Percentiles rank a stretch among this genome's conserved stretches.
Evolutionary conservation across 1,284 basidiomycete genomes (phyloP).

Genomic region (Rhodotorula sp.): DNA sequence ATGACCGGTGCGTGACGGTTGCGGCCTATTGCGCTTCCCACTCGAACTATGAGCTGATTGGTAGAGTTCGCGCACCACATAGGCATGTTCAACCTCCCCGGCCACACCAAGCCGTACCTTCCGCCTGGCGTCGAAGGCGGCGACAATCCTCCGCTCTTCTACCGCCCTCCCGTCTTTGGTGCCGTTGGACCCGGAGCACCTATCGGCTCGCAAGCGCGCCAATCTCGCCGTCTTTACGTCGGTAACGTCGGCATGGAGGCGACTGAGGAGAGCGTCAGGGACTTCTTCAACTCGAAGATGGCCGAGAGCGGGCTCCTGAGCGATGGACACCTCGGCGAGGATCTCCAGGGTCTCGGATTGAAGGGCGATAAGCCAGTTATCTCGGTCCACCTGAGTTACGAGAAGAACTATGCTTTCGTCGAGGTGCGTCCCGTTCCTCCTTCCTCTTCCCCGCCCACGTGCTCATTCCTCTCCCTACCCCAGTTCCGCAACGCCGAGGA

Average conservation of each 20-base stretch:
- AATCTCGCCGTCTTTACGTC: conserved; percentile 91
- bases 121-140: conserved; percentile 63
- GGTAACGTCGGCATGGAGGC: conserved; percentile 90
- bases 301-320: conserved; percentile 62
- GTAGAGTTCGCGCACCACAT: neutral
- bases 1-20: conserved; percentile 69
- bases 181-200: conserved; percentile 38
- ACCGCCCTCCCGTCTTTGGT: conserved; percentile 33
- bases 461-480: conserved; percentile 2
- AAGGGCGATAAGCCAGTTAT: conserved; percentile 63
- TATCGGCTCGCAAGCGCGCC: conserved; percentile 60
- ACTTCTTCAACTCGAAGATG: conserved; percentile 97
- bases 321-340: conserved; percentile 51
- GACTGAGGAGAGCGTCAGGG: conserved; percentile 81
- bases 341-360: conserved; percentile 35
- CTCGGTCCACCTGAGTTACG: conserved; percentile 90
- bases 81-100: conserved; percentile 90
- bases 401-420: conserved; percentile 96
- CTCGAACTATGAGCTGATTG: neutral
- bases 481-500: conserved; percentile 96
- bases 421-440: conserved; percentile 61
- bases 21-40: neutral
- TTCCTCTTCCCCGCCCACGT: neutral
- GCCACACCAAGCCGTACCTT: conserved; percentile 82
- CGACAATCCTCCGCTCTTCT: conserved; percentile 43